phyloP scores from a whole-genome alignment of 345 rosid species.

The Sonneratia alba region DNA sequence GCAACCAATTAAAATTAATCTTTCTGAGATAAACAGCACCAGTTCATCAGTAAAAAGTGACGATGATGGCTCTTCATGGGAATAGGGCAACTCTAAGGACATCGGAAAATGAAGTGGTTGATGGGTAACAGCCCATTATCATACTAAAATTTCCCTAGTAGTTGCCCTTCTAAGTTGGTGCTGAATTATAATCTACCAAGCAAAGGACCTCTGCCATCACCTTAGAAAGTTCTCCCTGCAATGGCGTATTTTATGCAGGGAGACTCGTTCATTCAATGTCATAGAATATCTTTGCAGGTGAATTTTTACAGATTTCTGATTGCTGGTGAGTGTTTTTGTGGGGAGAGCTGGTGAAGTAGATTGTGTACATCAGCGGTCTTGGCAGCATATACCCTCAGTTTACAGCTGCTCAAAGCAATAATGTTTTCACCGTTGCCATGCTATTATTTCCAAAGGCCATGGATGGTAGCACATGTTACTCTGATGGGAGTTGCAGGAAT shows the following conservation, averaged over 20 bases:
- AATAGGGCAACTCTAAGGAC: background rate
- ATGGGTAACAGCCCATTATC: background rate
- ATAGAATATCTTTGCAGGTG: background rate
- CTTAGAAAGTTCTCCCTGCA: background rate
- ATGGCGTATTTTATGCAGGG: background rate
- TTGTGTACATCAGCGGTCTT: background rate
- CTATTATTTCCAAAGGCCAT: background rate
- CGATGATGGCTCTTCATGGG: slow-evolving; percentile 3
- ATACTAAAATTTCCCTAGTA: background rate
- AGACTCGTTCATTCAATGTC: background rate
- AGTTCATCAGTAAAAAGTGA: slow-evolving; percentile 7
- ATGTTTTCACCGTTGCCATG: background rate
- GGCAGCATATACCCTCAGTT: background rate
- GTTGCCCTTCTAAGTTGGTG: background rate
- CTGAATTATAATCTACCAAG: background rate
- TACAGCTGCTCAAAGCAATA: background rate
- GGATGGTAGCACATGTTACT: background rate
- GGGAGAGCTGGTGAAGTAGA: background rate
- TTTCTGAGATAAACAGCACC: slow-evolving; percentile 7
- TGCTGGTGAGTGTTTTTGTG: background rate
- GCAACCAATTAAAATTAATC: slow-evolving; percentile 29
- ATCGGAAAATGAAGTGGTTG: background rate
- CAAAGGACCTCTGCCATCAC: background rate
- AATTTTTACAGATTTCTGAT: background rate
- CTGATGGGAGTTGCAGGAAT: background rate